Evolutionary conservation across 805 yeast genomes (phyloP), one percentile per base, ranked within the genome.

Genomic region (Alloascoidea hylecoeti): DNA sequence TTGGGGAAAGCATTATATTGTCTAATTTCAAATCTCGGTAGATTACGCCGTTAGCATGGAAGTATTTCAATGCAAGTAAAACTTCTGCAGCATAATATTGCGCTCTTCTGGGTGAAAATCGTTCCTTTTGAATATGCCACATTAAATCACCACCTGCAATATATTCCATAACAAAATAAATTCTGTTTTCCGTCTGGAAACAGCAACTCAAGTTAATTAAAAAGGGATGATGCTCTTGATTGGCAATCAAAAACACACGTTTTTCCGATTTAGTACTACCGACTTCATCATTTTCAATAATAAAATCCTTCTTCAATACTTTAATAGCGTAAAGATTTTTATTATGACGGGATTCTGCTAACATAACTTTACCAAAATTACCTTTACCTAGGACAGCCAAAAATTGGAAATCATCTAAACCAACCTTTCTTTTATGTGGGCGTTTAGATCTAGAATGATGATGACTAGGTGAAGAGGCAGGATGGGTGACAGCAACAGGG

Each of bases 61-160:
- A 79, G 54, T 84, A 84, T 55, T 89, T 82, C 55, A 92, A 66
- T 0, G 94, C 97, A 39, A 92, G 61, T 44, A 89, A 65, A 2
- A 92, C 96, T 57, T 92, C 98, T 32, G 96, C 94, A 2, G 98
- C 97, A 57, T 92, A 92, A 54, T 88, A 92, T 58, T 92, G 94
- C 5, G 98, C 99, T 48, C 96, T 71, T 46, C 81, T 75, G 14
- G 88, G 79, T 2, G 95, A 77, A 52, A 92, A 81, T 50, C 89
- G 71, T 42, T 82, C 81, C 51, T 85, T 84, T 59, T 92, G 98
- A 50, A 92, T 94, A 56, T 92, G 99, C 94, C 96, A 88, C 98
- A 92, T 92, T 52, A 92, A 70, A 62, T 92, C 99, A 57, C 99
- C 99, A 42, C 98, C 99, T 15, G 94, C 78, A 38, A 92, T 79